Evolutionary conservation across 306 rosid species (phyloP).

Genomic region (Vigna radiata): DNA sequence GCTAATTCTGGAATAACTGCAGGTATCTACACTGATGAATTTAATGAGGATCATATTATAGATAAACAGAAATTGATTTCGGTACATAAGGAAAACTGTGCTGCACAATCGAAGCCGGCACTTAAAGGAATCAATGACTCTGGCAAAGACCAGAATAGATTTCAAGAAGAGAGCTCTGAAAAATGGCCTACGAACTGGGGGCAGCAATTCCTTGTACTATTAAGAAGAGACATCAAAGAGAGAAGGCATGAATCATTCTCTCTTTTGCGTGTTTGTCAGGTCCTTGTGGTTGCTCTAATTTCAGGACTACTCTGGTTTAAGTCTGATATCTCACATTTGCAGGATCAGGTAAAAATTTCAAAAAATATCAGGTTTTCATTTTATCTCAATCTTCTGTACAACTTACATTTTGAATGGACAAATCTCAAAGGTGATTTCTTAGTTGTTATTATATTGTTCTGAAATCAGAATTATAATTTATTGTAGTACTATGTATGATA

Average conservation of each 20-base stretch:
- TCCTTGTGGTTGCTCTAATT: constrained; percentile 58
- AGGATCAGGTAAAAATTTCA: constrained; percentile 65
- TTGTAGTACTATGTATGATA: background rate
- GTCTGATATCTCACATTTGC: constrained; percentile 57
- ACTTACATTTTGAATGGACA: background rate
- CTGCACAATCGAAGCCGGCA: constrained; percentile 45
- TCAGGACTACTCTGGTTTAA: constrained; percentile 76
- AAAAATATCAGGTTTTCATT: background rate
- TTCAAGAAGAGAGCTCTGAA: constrained; percentile 44
- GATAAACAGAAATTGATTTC: constrained; percentile 55
- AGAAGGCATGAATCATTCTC: constrained; percentile 67
- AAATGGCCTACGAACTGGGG: constrained; percentile 77
- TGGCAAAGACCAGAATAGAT: constrained; percentile 25
- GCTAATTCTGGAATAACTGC: background rate
- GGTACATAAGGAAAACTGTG: constrained; percentile 45
- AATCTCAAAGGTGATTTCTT: background rate
- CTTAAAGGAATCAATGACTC: constrained; percentile 39
- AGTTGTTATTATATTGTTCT: too few relatives aligned
- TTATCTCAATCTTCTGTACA: background rate
- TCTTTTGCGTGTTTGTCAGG: constrained; percentile 54
- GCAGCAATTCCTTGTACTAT: constrained; percentile 66
- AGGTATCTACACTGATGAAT: constrained; percentile 58
- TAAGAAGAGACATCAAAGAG: constrained; percentile 77
- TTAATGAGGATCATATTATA: constrained; percentile 42
- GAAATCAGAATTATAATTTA: background rate